Evolutionary conservation across 1,139 yeast species (phyloP), one percentile per base, ranked within the genome.

Genomic region (Yamadazyma siamensis): DNA sequence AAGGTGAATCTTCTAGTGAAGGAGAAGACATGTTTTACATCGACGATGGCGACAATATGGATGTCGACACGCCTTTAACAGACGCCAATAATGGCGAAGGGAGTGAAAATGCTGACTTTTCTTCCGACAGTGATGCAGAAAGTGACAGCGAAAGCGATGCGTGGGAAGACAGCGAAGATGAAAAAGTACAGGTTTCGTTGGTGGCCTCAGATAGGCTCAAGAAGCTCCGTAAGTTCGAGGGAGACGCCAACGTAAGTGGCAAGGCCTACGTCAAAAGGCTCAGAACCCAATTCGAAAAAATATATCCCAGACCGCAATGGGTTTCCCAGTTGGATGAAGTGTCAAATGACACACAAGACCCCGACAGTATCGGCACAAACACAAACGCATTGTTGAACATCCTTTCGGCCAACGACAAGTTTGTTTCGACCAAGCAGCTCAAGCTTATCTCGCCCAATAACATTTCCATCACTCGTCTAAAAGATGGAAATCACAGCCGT

Each of bases 91-190:
- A n/a, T n/a, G n/a, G n/a, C n/a, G n/a, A n/a, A n/a, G n/a, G n/a
- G n/a, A n/a, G n/a, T n/a, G n/a, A n/a, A n/a, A n/a, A n/a, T n/a
- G n/a, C n/a, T n/a, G 50, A 38, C 6, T 40, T 36, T 6, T 61
- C 50, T 17, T 55, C 51, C 9, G 61, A 52, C 4, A 56, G 51
- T 5, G 55, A 46, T 5, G 56, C 41, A 4, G 59, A 49, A 4
- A 56, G 46, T 5, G 38, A 28, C 15, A 56, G 46, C 4, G 64
- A 57, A 21, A 63, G 59, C 9, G 70, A 67, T 36, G 95, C 88
- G 6, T 94, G 99, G 99, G 59, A 60, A 13, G 99, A 91, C 57
- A 82, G 94, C 38, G 98, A 91, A 50, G 98, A 91, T 54, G 97
- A 89, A 43, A 68, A 67, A 33, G 47, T 85, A 16, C 63, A 63